Conservation (phyloP, 306 rosid genomes). For the Prunus mira region DNA sequence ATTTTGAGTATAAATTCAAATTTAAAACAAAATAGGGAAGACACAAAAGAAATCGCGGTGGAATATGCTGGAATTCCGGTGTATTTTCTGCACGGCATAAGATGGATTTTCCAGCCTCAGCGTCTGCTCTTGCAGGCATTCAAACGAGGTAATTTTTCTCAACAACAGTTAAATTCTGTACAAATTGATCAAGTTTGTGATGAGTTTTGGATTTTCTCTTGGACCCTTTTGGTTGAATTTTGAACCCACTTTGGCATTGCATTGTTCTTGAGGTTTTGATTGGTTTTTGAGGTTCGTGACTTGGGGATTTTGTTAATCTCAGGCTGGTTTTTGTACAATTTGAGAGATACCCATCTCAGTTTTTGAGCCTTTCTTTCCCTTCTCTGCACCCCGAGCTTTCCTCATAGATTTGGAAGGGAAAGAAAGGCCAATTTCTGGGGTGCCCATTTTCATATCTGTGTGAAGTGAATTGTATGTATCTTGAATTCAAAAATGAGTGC, state of each 20-base stretch:
- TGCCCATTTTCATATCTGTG: not conserved
- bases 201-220: slow-evolving; percentile 5
- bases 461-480: not conserved
- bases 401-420: slow-evolving; percentile 51
- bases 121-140: slow-evolving; percentile 29
- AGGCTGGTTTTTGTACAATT: slow-evolving; percentile 42
- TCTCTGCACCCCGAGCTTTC: slow-evolving; percentile 29
- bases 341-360: slow-evolving; percentile 29
- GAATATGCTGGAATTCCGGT: slow-evolving; percentile 33
- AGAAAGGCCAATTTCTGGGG: slow-evolving; percentile 37
- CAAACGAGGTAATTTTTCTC: slow-evolving; percentile 28
- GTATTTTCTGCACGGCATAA: slow-evolving; percentile 26
- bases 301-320: slow-evolving; percentile 22
- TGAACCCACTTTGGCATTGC: slow-evolving; percentile 9
- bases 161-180: not conserved
- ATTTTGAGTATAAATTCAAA: not conserved
- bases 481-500: slow-evolving; percentile 40
- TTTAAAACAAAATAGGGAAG: not conserved
- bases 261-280: not conserved
- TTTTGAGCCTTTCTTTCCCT: slow-evolving; percentile 64
- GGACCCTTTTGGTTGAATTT: slow-evolving; percentile 3
- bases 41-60: slow-evolving; percentile 16
- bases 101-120: slow-evolving; percentile 32
- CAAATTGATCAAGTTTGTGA: slow-evolving; percentile 11
- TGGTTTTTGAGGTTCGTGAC: slow-evolving; percentile 15